These are phyloP conservation scores for Aspergillus pseudonomiae DNA, from an alignment of 2,329 filamentous ascomycete genomes.

Conservation along the genomic window DNA sequence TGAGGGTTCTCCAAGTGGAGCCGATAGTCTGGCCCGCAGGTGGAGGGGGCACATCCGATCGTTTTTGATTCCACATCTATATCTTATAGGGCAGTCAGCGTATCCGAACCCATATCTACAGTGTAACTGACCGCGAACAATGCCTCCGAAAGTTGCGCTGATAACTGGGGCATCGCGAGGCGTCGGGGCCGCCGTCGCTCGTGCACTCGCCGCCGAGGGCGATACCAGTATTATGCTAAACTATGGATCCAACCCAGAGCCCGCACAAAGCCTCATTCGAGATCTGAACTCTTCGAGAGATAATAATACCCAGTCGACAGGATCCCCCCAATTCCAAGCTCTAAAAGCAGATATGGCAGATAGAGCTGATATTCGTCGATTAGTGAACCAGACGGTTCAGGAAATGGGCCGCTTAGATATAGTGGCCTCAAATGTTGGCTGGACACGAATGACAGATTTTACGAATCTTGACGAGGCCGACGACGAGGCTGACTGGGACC, in stretches of 20 bases:
- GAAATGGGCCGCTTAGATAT: background rate
- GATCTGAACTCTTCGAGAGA: background rate
- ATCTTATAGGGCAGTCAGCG: background rate
- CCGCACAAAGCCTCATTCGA: background rate
- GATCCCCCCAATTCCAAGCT: background rate
- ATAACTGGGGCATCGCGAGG: background rate
- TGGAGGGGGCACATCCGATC: background rate
- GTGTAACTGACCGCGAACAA: background rate
- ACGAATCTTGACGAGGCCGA: background rate
- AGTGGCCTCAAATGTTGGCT: background rate
- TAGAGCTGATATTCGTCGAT: background rate
- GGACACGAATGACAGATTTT: background rate
- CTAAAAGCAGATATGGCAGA: background rate
- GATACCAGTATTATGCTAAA: background rate
- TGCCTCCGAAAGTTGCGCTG: background rate
- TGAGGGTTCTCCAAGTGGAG: background rate
- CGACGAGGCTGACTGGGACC: slow-evolving; percentile 62
- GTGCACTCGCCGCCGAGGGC: background rate
- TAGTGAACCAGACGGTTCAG: background rate
- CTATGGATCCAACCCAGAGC: background rate
- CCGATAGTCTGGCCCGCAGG: background rate
- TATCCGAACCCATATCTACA: background rate
- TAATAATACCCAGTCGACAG: background rate
- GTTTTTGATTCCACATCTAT: background rate
- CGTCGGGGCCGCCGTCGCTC: background rate